These are phyloP conservation scores for Astraeus odoratus DNA, from an alignment of 768 basidiomycete genomes.

Conservation along the genomic window DNA sequence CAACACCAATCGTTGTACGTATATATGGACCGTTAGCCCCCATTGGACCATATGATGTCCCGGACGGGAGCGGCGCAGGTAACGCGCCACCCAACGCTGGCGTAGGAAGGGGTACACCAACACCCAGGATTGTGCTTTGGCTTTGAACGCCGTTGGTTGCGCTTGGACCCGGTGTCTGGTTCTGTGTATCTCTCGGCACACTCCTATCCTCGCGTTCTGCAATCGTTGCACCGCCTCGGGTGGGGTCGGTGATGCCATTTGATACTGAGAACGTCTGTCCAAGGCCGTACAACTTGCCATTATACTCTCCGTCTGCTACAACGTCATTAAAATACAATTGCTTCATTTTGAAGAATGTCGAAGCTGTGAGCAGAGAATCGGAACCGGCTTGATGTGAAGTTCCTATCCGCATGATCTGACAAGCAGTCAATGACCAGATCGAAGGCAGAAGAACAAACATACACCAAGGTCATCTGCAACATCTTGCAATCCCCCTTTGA, in stretches of 20 bases:
- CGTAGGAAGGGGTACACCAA: slow-evolving; percentile 35
- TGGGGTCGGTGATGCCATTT: slow-evolving; percentile 61
- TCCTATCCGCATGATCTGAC: slow-evolving; percentile 81
- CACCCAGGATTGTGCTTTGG: slow-evolving; percentile 42
- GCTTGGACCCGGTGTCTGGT: slow-evolving; percentile 46
- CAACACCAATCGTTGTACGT: slow-evolving; percentile 51
- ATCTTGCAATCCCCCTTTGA: slow-evolving; percentile 87
- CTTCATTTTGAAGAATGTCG: slow-evolving; percentile 95
- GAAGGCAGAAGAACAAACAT: slow-evolving; percentile 23
- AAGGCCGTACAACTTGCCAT: slow-evolving; percentile 77
- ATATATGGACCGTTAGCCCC: slow-evolving; percentile 55
- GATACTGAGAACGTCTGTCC: slow-evolving; percentile 68
- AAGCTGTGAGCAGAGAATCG: slow-evolving; percentile 90
- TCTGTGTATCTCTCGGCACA: slow-evolving; percentile 42
- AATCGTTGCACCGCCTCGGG: slow-evolving; percentile 70
- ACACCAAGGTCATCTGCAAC: slow-evolving; percentile 95
- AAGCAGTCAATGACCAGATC: background rate
- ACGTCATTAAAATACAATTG: slow-evolving; percentile 85
- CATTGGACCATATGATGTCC: slow-evolving; percentile 56
- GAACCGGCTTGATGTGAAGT: slow-evolving; percentile 94
- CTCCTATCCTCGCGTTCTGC: slow-evolving; percentile 72
- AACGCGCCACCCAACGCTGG: slow-evolving; percentile 33
- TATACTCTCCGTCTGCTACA: slow-evolving; percentile 80
- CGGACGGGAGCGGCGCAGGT: slow-evolving; percentile 37
- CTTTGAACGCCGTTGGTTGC: slow-evolving; percentile 30